Conservation (phyloP, 129 eudicot genomes). For the Escallonia rubra region DNA sequence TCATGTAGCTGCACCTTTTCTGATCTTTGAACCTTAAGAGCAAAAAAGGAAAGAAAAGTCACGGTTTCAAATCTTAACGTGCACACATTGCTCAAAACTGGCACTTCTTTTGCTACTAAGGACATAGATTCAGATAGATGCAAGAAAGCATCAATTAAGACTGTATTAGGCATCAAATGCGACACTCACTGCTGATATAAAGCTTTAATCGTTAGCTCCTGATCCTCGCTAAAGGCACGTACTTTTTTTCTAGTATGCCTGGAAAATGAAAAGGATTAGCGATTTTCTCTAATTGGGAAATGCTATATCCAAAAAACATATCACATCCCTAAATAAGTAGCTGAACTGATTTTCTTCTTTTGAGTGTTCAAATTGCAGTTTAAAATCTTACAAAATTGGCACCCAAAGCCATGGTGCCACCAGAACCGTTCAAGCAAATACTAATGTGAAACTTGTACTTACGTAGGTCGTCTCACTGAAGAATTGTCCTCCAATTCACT, state of each 20-base stretch:
- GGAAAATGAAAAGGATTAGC: slow-evolving; percentile 10
- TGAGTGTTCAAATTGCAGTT: neutral
- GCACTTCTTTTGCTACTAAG: neutral
- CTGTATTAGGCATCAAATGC: slow-evolving; percentile 10
- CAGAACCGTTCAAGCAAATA: too few relatives aligned
- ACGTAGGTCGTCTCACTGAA: slow-evolving; percentile 46
- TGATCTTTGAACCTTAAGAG: slow-evolving; percentile 71
- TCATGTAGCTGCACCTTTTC: slow-evolving; percentile 81
- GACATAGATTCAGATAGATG: neutral
- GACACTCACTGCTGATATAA: slow-evolving; percentile 88
- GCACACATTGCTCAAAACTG: neutral
- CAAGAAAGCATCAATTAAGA: neutral
- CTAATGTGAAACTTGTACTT: slow-evolving; percentile 19
- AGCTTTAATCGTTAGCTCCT: slow-evolving; percentile 63
- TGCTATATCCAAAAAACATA: neutral
- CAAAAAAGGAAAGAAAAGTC: slow-evolving; percentile 7
- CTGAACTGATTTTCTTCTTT: neutral
- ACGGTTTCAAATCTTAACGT: neutral
- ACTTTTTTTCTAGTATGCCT: slow-evolving; percentile 79
- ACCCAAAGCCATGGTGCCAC: too few relatives aligned
- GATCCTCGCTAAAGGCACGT: slow-evolving; percentile 63
- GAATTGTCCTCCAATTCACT: slow-evolving; percentile 21
- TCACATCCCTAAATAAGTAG: neutral
- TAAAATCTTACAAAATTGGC: neutral
- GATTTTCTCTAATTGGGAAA: neutral